A percentile compares a stretch with the other conserved stretches of the same genome.
Conservation (phyloP, 2,329 filamentous ascomycete species). For the Ramichloridium luteum region DNA sequence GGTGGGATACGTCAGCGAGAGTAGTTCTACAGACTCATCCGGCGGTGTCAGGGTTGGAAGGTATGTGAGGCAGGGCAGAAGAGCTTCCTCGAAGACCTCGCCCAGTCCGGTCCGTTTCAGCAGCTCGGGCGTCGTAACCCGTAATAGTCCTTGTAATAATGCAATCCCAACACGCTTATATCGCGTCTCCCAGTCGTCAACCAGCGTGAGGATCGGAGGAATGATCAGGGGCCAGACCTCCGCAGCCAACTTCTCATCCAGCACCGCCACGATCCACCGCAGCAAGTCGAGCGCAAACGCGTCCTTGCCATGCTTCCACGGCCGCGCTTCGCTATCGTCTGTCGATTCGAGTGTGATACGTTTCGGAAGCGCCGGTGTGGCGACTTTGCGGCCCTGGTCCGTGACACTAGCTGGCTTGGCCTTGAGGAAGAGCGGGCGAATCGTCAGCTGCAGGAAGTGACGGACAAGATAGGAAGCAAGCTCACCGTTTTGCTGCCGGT, state of each 20-base stretch:
- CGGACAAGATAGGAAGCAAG: conserved; percentile 37
- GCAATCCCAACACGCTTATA: conserved; percentile 46
- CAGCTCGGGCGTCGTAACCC: conserved; percentile 39
- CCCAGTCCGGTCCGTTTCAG: conserved; percentile 53
- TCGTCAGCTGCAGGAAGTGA: conserved; percentile 48
- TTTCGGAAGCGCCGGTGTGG: conserved; percentile 29
- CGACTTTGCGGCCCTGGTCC: conserved; percentile 44
- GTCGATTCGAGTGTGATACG: conserved; percentile 23
- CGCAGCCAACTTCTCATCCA: conserved; percentile 40
- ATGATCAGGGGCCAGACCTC: conserved; percentile 55
- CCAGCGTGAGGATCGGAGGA: conserved; percentile 56
- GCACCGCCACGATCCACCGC: conserved; percentile 45
- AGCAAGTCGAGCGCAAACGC: conserved; percentile 45
- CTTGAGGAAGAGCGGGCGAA: conserved; percentile 55
- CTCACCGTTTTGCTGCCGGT: conserved; percentile 32
- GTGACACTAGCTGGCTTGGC: conserved; percentile 44
- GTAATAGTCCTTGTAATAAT: conserved; percentile 44
- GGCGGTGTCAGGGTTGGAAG: conserved; percentile 68
- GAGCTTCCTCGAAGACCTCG: conserved; percentile 54
- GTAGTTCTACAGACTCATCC: conserved; percentile 52
- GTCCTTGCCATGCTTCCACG: conserved; percentile 47
- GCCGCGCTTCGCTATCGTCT: conserved; percentile 36
- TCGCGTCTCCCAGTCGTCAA: conserved; percentile 48
- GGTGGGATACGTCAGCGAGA: conserved; percentile 53
- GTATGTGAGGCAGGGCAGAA: conserved; percentile 61